phyloP scores from a whole-genome alignment of 345 rosid species.

The Durio zibethinus region DNA sequence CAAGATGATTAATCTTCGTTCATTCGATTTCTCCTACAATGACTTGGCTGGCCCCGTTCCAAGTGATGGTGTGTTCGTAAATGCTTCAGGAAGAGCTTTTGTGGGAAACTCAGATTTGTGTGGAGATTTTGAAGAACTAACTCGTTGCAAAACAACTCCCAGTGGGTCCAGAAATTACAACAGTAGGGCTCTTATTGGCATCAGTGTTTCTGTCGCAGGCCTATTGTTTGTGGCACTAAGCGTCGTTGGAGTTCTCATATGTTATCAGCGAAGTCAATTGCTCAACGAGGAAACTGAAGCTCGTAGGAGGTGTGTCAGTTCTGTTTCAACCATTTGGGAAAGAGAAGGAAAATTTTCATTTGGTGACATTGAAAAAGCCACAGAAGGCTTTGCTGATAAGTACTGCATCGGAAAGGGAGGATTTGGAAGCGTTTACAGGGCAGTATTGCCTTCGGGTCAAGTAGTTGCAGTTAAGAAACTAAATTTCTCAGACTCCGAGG shows the following conservation, averaged over 20 bases:
- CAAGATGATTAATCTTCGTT: constrained; percentile 41
- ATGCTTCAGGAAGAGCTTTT: constrained; percentile 37
- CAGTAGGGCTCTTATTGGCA: constrained; percentile 33
- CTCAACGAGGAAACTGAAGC: constrained; percentile 33
- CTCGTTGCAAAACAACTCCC: constrained; percentile 27
- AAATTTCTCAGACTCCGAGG: constrained; percentile 33
- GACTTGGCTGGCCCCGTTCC: constrained; percentile 51
- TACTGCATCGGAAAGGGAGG: constrained; percentile 70
- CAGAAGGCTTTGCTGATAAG: constrained; percentile 45
- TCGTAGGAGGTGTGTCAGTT: neutral
- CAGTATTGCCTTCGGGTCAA: constrained; percentile 44
- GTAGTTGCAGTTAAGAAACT: constrained; percentile 60
- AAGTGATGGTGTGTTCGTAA: constrained; percentile 34
- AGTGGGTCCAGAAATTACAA: constrained; percentile 27
- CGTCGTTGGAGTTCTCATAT: constrained; percentile 8
- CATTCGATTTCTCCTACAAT: constrained; percentile 56
- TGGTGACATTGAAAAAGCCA: constrained; percentile 59
- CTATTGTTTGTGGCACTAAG: constrained; percentile 18
- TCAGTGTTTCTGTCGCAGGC: constrained; percentile 36
- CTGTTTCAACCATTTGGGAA: constrained; percentile 48
- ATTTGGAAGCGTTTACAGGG: constrained; percentile 64
- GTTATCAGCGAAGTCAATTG: constrained; percentile 13
- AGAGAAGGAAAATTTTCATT: constrained; percentile 59
- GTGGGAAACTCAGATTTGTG: constrained; percentile 58
- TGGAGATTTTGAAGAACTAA: constrained; percentile 42